Evolutionary conservation across 2,329 filamentous ascomycete genomes (phyloP).

Genomic region (Neonectria sp.): DNA sequence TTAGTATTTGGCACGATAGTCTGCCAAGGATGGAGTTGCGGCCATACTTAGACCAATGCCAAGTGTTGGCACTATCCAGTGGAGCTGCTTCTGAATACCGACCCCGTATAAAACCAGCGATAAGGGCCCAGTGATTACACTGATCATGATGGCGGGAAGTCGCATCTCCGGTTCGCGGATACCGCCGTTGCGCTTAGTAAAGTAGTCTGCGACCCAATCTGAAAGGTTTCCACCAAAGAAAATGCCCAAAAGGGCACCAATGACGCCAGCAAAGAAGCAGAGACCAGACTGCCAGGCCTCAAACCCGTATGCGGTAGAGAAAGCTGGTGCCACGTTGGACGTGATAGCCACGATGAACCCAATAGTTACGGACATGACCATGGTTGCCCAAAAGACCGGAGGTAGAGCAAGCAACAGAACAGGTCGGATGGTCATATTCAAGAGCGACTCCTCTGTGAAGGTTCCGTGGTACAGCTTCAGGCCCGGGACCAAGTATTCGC

Average conservation of each 20-base stretch:
- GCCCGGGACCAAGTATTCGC: constrained; percentile 13
- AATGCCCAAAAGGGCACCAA: constrained; percentile 57
- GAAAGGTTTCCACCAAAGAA: constrained; percentile 53
- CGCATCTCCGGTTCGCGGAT: constrained; percentile 58
- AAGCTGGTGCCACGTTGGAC: constrained; percentile 62
- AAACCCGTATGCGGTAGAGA: constrained; percentile 57
- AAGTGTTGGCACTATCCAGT: constrained; percentile 42
- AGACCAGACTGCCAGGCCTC: constrained; percentile 62
- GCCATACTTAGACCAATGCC: constrained; percentile 56
- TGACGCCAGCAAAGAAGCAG: constrained; percentile 62
- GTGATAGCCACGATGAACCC: constrained; percentile 68
- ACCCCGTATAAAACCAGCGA: constrained; percentile 31
- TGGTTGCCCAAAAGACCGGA: constrained; percentile 66
- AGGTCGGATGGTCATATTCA: constrained; percentile 62
- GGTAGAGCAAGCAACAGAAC: constrained; percentile 63
- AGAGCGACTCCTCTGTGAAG: constrained; percentile 31
- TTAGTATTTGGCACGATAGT: constrained; percentile 31
- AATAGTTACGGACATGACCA: constrained; percentile 67
- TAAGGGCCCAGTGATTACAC: constrained; percentile 27
- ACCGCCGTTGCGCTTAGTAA: constrained; percentile 53
- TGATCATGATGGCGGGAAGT: constrained; percentile 57
- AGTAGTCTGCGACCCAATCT: constrained; percentile 53
- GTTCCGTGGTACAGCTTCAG: constrained; percentile 30
- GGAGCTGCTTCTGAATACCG: constrained; percentile 33
- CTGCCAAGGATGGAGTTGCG: too few species aligned